phyloP scores from a whole-genome alignment of 495 filamentous ascomycete genomes.

The Penicillium bialowiezense region DNA sequence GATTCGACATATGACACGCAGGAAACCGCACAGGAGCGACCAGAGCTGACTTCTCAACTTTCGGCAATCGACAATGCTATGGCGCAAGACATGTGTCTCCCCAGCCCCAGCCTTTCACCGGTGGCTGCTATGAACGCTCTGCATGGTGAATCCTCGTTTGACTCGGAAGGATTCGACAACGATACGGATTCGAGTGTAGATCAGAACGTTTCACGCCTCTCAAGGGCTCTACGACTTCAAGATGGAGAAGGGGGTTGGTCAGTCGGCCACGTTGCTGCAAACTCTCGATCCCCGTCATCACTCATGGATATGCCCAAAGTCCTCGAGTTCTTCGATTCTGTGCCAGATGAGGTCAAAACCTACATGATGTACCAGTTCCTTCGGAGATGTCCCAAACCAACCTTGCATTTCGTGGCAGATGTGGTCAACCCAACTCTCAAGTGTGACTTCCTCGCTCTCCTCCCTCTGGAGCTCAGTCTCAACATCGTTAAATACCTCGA shows the following conservation, averaged over 20 bases:
- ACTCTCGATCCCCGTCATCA: slow-evolving; percentile 35
- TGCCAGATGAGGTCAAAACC: slow-evolving; percentile 83
- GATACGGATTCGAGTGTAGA: slow-evolving; percentile 49
- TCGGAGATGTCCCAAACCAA: slow-evolving; percentile 82
- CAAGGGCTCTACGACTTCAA: slow-evolving; percentile 20
- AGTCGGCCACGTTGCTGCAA: slow-evolving; percentile 7
- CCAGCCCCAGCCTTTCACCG: slow-evolving; percentile 91
- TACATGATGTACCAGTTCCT: slow-evolving; percentile 97
- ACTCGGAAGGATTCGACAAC: slow-evolving; percentile 42
- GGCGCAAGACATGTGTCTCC: slow-evolving; percentile 84
- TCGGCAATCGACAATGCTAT: slow-evolving; percentile 55
- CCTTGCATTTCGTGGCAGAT: slow-evolving; percentile 85
- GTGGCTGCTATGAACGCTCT: slow-evolving; percentile 73
- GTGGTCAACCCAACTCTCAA: slow-evolving; percentile 96
- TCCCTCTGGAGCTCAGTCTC: slow-evolving; percentile 83
- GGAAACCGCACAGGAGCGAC: slow-evolving; percentile 19
- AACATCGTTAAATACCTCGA: slow-evolving; percentile 88
- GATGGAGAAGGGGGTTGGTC: slow-evolving; percentile 9
- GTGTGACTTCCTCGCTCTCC: slow-evolving; percentile 80
- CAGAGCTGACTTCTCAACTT: slow-evolving; percentile 30
- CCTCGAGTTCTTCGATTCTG: slow-evolving; percentile 84
- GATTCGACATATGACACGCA: slow-evolving; percentile 21
- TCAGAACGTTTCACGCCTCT: slow-evolving; percentile 27
- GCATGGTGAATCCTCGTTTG: slow-evolving; percentile 44
- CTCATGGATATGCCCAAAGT: slow-evolving; percentile 76